Percentiles rank a stretch among this genome's conserved stretches.
Conservation (phyloP, 192 early-diverging fungal genomes). For the Cladochytrium replicatum region DNA sequence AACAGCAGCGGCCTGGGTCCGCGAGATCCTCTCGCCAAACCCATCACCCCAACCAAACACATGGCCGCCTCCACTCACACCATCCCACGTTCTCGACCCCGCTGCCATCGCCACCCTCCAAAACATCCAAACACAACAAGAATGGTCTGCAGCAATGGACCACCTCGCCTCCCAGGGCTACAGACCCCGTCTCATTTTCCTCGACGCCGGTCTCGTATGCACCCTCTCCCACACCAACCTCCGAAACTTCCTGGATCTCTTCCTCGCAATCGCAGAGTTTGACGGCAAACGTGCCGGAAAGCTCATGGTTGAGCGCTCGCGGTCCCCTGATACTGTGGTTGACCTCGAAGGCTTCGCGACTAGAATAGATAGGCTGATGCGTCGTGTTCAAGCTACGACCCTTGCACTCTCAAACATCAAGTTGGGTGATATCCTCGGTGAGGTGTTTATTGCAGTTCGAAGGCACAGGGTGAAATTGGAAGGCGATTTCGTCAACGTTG, state of each 20-base stretch:
- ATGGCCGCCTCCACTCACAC: neutral
- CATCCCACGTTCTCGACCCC: neutral
- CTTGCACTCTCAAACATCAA: constrained; percentile 71
- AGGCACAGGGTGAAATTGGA: constrained; percentile 86
- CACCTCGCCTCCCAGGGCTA: constrained; percentile 58
- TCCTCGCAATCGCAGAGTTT: constrained; percentile 77
- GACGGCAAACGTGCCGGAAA: constrained; percentile 70
- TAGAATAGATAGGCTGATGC: constrained; percentile 70
- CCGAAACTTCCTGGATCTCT: constrained; percentile 84
- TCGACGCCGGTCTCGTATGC: constrained; percentile 89
- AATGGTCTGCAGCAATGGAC: constrained; percentile 33
- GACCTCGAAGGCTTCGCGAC: constrained; percentile 69
- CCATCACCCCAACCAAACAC: constrained; percentile 5
- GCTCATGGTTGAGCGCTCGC: constrained; percentile 82
- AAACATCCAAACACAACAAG: constrained; percentile 21
- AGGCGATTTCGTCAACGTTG: constrained; percentile 90
- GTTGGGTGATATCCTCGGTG: constrained; percentile 68
- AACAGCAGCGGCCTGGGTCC: constrained; percentile 44
- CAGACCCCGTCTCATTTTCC: constrained; percentile 64
- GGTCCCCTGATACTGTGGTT: constrained; percentile 57
- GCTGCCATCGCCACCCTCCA: too few relatives aligned
- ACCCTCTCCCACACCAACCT: constrained; percentile 62
- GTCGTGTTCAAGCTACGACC: constrained; percentile 54
- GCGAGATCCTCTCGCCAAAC: constrained; percentile 18
- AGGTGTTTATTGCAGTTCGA: constrained; percentile 80